Percentiles rank a stretch among this genome's conserved stretches.
Conservation (phyloP, 1,284 basidiomycete genomes). For the Malassezia equina region DNA sequence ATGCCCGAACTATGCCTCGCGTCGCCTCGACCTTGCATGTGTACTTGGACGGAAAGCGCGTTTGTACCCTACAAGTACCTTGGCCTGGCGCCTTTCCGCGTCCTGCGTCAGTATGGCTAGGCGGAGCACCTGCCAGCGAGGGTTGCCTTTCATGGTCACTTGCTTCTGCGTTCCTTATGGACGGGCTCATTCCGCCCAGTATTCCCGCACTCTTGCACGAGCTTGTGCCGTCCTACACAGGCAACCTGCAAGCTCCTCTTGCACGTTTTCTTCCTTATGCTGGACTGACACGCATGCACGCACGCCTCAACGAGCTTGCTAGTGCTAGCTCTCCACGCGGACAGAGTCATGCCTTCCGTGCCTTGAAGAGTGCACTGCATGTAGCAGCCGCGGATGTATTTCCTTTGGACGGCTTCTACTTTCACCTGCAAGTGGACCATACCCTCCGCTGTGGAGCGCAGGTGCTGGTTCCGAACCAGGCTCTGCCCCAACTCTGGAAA, state of each 20-base stretch:
- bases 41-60: conserved; percentile 31
- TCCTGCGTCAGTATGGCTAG: conserved; percentile 16
- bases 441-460: conserved; percentile 6
- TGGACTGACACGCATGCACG: conserved; percentile 30
- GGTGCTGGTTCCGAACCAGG: conserved; percentile 28
- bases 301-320: conserved; percentile 28
- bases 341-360: conserved; percentile 21
- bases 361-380: conserved; percentile 30
- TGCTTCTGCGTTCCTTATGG: conserved; percentile 27
- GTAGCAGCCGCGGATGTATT: conserved; percentile 25
- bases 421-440: conserved; percentile 30
- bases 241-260: conserved; percentile 36
- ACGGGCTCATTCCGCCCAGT: conserved; percentile 28
- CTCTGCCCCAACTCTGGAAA: conserved; percentile 22
- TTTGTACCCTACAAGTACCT: conserved; percentile 10
- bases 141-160: conserved; percentile 24
- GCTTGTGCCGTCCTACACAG: conserved; percentile 27
- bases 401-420: conserved; percentile 25
- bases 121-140: not conserved
- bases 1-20: conserved; percentile 23
- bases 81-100: conserved; percentile 26
- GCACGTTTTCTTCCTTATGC: conserved; percentile 36
- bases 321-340: conserved; percentile 2
- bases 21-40: conserved; percentile 26
- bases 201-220: conserved; percentile 29